A percentile compares a stretch with the other conserved stretches of the same genome.
Conservation (phyloP, 805 yeast genomes). For the Maudiozyma bulderi region DNA sequence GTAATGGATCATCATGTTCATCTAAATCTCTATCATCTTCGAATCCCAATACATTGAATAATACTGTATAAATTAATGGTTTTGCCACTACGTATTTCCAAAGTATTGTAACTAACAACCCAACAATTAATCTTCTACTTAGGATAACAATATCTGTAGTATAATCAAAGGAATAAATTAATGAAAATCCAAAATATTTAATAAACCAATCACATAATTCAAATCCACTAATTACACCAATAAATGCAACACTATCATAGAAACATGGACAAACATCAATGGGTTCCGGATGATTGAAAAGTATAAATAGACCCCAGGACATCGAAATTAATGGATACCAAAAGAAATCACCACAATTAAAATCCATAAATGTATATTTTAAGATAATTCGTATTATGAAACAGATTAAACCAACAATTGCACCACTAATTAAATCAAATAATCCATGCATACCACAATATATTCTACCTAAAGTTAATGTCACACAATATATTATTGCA, state of each 20-base stretch:
- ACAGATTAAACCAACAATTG: conserved; percentile 47
- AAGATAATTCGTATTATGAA: conserved; percentile 40
- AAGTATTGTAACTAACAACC: conserved; percentile 48
- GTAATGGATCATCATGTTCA: conserved; percentile 13
- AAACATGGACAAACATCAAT: conserved; percentile 93
- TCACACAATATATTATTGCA: conserved; percentile 41
- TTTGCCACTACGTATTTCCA: conserved; percentile 70
- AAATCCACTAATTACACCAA: conserved; percentile 77
- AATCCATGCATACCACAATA: conserved; percentile 98
- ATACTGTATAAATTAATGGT: conserved; percentile 45
- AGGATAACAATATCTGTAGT: conserved; percentile 24
- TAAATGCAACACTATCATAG: conserved; percentile 87
- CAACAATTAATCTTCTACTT: conserved; percentile 42
- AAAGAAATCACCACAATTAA: conserved; percentile 15
- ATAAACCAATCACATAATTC: conserved; percentile 51
- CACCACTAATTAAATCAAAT: conserved; percentile 62
- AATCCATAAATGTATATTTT: conserved; percentile 3
- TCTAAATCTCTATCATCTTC: conserved; percentile 19
- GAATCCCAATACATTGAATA: conserved; percentile 23
- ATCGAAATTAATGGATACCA: conserved; percentile 32
- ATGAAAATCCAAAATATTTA: conserved; percentile 15
- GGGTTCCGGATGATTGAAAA: conserved; percentile 72
- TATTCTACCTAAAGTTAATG: conserved; percentile 69
- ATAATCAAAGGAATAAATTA: conserved; percentile 10
- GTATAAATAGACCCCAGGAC: conserved; percentile 36